Conservation (phyloP, 225 moss, liverwort and hornwort species). For the Pseudoscleropodium purum region DNA sequence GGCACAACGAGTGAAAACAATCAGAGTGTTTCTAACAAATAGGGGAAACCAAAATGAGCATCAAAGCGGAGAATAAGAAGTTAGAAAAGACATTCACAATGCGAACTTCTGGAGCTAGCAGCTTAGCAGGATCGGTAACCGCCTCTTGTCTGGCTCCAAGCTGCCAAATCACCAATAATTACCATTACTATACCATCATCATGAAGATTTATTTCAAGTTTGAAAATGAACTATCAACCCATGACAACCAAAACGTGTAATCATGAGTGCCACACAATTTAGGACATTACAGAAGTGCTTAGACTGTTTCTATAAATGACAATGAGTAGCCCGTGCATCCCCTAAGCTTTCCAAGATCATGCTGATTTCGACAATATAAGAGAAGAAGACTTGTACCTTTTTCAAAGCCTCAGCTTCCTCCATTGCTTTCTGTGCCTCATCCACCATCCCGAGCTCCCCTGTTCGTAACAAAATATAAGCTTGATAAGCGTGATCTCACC, state of each 20-base stretch:
- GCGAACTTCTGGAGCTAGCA: conserved; percentile 76
- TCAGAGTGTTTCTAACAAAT: not conserved
- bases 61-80: not conserved
- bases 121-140: conserved; percentile 55
- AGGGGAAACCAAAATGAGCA: not conserved
- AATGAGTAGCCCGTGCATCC: not conserved
- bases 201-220: not conserved
- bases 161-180: conserved; percentile 19
- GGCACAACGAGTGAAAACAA: not conserved
- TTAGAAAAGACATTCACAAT: conserved; percentile 43
- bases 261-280: not conserved
- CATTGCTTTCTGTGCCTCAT: conserved; percentile 90
- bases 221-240: not conserved
- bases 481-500: not conserved
- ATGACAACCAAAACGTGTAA: not conserved
- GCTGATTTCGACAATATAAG: not conserved
- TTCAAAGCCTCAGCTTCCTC: conserved; percentile 87
- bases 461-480: conserved; percentile 1
- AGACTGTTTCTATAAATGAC: not conserved
- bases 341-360: not conserved
- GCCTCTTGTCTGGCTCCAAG: conserved; percentile 75
- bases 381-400: conserved; percentile 31
- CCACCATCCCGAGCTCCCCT: conserved; percentile 94
- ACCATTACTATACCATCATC: not conserved
- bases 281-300: not conserved